Evolutionary conservation across 169 alveolate species (phyloP), one percentile per base, ranked within the genome.

Genomic region (Plasmodium berghei): DNA sequence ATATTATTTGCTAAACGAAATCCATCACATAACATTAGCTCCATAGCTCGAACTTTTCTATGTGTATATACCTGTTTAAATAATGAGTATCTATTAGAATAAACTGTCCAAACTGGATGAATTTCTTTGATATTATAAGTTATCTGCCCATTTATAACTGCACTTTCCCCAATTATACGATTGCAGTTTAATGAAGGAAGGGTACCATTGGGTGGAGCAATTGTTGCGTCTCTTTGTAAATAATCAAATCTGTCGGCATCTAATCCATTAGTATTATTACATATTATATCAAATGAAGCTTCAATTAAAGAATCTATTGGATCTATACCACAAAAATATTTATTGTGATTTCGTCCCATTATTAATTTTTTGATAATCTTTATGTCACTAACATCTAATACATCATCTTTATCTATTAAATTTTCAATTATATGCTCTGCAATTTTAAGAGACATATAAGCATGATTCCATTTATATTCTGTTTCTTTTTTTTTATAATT

Each of bases 211-310:
- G 94, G 90, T 6, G 97, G 97, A 64, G 94, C 89, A 56, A 93
- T 75, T 24, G 94, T 80, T 24, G 96, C 94, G 93, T 97, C 99
- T 90, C 99, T 93, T 45, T 92, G 93, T 45, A 97, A 88, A 87
- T 96, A 96, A 92, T 97, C 99, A 55, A 97, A 93, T 62, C 94
- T 95, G 83, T 97, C 98, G 1, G 96, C 97, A 93, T 97, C 99
- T 52, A 97, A 91, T 2, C 97, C 96, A 87, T 95, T 97, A 54
- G 94, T 87, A 83, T 95, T 93, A 91, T 97, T 97, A 77, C 95
- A 92, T 22, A 97, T 96, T 63, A 97, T 96, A 73, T 96, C 98
- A 72, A 88, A 97, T 73, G 96, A 87, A 93, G 97, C 96, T 58
- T 73, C 94, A 80, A 92, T 62, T 72, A 89, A 62, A 58, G 92